Conservation (phyloP, 164 flowering plant species). For the Tinospora cordifolia region DNA sequence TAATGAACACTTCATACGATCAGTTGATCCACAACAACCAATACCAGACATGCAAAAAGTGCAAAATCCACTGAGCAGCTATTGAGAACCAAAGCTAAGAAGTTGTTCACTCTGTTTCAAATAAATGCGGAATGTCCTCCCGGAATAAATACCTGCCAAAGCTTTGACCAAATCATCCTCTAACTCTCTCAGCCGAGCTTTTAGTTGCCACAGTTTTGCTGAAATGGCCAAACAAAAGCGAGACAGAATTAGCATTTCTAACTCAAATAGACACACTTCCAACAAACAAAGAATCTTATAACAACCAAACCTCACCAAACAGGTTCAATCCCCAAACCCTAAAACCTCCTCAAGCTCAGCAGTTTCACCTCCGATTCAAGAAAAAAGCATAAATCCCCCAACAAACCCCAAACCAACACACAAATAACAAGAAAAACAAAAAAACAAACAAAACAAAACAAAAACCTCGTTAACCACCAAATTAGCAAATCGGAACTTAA, state of each 20-base stretch:
- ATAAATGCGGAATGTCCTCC: not conserved
- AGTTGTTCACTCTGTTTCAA: not conserved
- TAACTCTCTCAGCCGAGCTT: constrained; percentile 42
- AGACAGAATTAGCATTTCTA: too few relatives aligned
- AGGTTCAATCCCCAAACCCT: not conserved
- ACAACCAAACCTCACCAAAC: too few relatives aligned
- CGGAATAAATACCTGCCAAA: constrained; percentile 45
- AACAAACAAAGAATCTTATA: too few relatives aligned
- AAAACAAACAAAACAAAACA: not conserved
- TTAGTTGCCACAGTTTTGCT: constrained; percentile 49
- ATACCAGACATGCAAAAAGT: not conserved
- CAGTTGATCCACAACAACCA: not conserved
- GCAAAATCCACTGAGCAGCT: not conserved
- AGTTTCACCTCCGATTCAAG: not conserved
- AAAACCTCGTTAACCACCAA: not conserved
- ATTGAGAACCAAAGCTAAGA: not conserved
- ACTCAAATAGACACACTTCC: too few relatives aligned
- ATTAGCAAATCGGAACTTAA: not conserved
- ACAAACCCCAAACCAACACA: constrained; percentile 6
- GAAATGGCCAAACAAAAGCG: constrained; percentile 1
- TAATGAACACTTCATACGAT: not conserved
- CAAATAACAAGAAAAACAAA: not conserved
- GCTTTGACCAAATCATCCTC: constrained; percentile 69
- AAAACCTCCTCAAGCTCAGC: not conserved
- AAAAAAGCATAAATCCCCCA: not conserved